A percentile compares a stretch with the other conserved stretches of the same genome.
Conservation (phyloP, 2,329 filamentous ascomycete species). For the Xenosphaeropsis pyriputrescens region DNA sequence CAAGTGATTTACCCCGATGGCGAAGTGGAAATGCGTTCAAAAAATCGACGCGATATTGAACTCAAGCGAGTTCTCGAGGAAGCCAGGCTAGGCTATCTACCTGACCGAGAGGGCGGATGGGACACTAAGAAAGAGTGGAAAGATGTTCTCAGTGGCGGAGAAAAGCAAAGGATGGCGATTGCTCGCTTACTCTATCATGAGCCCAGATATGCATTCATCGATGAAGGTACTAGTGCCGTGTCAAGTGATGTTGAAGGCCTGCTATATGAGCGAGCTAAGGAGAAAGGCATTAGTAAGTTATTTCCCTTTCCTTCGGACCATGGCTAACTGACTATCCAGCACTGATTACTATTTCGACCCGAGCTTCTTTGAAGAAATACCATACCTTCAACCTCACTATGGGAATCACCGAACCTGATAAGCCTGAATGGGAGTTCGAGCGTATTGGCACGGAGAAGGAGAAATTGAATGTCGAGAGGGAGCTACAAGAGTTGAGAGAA, state of each 20-base stretch:
- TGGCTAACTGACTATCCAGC: slow-evolving; percentile 28
- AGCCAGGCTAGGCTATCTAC: slow-evolving; percentile 76
- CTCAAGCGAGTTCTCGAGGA: slow-evolving; percentile 68
- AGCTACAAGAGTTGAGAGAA: slow-evolving; percentile 72
- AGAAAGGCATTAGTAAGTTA: slow-evolving; percentile 75
- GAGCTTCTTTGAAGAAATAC: slow-evolving; percentile 88
- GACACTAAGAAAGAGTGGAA: slow-evolving; percentile 98
- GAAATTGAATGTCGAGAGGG: slow-evolving; percentile 85
- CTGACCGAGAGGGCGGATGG: slow-evolving; percentile 88
- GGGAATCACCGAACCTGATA: slow-evolving; percentile 56
- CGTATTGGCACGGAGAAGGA: slow-evolving; percentile 87
- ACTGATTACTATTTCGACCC: slow-evolving; percentile 88
- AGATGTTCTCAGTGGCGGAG: slow-evolving; percentile 88
- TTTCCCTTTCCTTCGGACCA: neutral
- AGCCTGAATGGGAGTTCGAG: slow-evolving; percentile 85
- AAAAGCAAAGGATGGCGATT: slow-evolving; percentile 92
- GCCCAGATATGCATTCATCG: slow-evolving; percentile 84
- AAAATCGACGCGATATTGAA: slow-evolving; percentile 63
- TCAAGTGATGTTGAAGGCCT: slow-evolving; percentile 89
- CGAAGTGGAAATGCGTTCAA: slow-evolving; percentile 82
- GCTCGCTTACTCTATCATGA: slow-evolving; percentile 88
- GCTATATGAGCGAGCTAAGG: slow-evolving; percentile 85
- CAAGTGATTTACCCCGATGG: slow-evolving; percentile 97
- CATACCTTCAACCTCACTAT: slow-evolving; percentile 84
- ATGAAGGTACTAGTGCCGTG: slow-evolving; percentile 90